Percentiles rank a stretch among this genome's conserved stretches.
Evolutionary conservation across 352 stramenopile genomes (phyloP).

Genomic region (Saprolegnia parasitica): DNA sequence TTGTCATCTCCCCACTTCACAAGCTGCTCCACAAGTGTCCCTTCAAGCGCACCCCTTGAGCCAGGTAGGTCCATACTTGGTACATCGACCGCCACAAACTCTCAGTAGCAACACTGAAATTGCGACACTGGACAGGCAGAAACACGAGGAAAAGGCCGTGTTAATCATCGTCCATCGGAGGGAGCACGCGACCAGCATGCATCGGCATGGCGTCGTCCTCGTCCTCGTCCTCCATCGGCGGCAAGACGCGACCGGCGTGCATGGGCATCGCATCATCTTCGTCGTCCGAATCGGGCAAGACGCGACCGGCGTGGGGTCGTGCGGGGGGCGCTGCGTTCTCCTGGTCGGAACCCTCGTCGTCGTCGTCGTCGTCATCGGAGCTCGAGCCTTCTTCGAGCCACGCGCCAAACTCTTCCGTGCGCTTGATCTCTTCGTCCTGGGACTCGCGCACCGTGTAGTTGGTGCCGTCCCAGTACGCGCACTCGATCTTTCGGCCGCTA

Average conservation of each 20-base stretch:
- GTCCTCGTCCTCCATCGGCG: constrained; percentile 45
- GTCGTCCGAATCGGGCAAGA: constrained; percentile 31
- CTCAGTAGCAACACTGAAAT: too few relatives aligned
- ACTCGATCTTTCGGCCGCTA: constrained; percentile 79
- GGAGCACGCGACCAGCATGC: constrained; percentile 28
- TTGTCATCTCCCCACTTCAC: too few relatives aligned
- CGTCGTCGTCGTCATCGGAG: constrained; percentile 36
- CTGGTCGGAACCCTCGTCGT: constrained; percentile 18
- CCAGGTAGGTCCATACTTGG: too few relatives aligned
- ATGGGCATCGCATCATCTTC: constrained; percentile 30
- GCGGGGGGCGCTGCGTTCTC: constrained; percentile 1
- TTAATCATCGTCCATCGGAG: constrained; percentile 6
- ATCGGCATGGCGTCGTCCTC: constrained; percentile 34
- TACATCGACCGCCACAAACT: too few relatives aligned
- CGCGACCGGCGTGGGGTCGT: constrained; percentile 31
- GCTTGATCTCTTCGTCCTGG: constrained; percentile 72
- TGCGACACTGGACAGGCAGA: too few relatives aligned
- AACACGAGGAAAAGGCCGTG: not conserved
- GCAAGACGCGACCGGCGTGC: constrained; percentile 53
- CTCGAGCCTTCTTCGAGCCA: constrained; percentile 89
- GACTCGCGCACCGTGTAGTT: constrained; percentile 88
- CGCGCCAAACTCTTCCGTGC: constrained; percentile 90
- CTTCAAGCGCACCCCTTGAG: too few relatives aligned
- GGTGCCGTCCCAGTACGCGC: constrained; percentile 93
- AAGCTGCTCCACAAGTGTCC: too few relatives aligned